Evolutionary conservation across 2,329 filamentous ascomycete species (phyloP).

Genomic region (Ceratocystis colombiana): DNA sequence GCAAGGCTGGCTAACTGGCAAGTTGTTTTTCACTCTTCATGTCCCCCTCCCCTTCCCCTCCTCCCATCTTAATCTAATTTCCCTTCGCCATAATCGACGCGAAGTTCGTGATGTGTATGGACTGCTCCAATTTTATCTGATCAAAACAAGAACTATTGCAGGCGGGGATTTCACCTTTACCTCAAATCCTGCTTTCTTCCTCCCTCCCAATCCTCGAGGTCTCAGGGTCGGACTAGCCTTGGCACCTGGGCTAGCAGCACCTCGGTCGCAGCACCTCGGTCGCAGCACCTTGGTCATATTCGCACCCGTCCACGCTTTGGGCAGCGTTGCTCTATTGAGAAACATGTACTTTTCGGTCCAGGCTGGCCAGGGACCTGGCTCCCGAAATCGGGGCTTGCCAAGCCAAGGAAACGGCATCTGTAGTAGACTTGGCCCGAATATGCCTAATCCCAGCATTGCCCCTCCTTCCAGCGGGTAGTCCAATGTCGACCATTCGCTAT

Average conservation of each 20-base stretch:
- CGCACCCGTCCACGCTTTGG: background rate
- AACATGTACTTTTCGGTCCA: background rate
- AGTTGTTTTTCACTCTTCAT: background rate
- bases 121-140: background rate
- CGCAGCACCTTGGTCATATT: background rate
- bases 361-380: background rate
- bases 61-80: background rate
- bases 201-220: background rate
- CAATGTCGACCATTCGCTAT: background rate
- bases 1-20: background rate
- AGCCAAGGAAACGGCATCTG: background rate
- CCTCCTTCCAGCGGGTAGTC: background rate
- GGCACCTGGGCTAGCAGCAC: background rate
- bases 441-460: background rate
- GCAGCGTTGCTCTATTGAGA: no score
- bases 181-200: background rate
- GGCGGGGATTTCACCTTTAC: background rate
- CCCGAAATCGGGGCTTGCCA: constrained; percentile 1
- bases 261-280: background rate
- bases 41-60: background rate
- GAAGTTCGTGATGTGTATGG: background rate
- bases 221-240: background rate
- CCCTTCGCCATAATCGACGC: background rate
- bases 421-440: background rate
- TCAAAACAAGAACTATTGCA: background rate